These are phyloP conservation scores for Globisporangium megalacanthum DNA, from an alignment of 352 stramenopile species.

Conservation along the genomic window DNA sequence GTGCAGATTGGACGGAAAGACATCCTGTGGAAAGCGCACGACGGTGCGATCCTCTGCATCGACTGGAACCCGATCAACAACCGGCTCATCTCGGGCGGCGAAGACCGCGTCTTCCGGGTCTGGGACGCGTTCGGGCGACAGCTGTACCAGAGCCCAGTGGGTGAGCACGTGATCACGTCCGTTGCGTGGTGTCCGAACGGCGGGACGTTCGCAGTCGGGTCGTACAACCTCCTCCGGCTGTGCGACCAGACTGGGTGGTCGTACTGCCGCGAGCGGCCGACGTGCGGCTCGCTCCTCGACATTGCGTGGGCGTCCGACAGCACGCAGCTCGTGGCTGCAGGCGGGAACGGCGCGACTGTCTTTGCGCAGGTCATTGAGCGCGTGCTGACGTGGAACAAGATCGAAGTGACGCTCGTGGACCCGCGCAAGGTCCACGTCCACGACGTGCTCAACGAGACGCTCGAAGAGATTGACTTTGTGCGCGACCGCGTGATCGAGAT, in stretches of 20 bases:
- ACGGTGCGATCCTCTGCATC: slow-evolving; percentile 87
- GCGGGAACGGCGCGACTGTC: slow-evolving; percentile 83
- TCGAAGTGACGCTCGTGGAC: slow-evolving; percentile 78
- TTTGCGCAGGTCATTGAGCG: slow-evolving; percentile 89
- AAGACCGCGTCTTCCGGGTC: slow-evolving; percentile 91
- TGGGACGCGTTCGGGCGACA: slow-evolving; percentile 91
- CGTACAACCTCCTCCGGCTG: slow-evolving; percentile 90
- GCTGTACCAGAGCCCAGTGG: slow-evolving; percentile 77
- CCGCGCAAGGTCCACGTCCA: slow-evolving; percentile 87
- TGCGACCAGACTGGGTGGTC: slow-evolving; percentile 93
- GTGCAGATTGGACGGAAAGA: slow-evolving; percentile 84
- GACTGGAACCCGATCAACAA: slow-evolving; percentile 93
- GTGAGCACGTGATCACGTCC: slow-evolving; percentile 89
- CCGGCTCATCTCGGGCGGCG: slow-evolving; percentile 87
- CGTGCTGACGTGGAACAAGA: slow-evolving; percentile 85
- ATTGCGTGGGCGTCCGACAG: slow-evolving; percentile 88
- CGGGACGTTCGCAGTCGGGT: slow-evolving; percentile 87
- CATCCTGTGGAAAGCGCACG: slow-evolving; percentile 90
- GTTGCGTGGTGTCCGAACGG: slow-evolving; percentile 91
- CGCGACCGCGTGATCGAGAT: slow-evolving; percentile 91
- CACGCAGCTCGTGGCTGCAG: slow-evolving; percentile 86
- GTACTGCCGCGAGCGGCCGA: slow-evolving; percentile 76
- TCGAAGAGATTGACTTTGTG: slow-evolving; percentile 90
- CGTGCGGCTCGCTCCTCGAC: slow-evolving; percentile 83
- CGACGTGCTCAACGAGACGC: slow-evolving; percentile 86